Evolutionary conservation across 2,329 filamentous ascomycete genomes (phyloP).

Genomic region (Aspergillus pseudotamarii): DNA sequence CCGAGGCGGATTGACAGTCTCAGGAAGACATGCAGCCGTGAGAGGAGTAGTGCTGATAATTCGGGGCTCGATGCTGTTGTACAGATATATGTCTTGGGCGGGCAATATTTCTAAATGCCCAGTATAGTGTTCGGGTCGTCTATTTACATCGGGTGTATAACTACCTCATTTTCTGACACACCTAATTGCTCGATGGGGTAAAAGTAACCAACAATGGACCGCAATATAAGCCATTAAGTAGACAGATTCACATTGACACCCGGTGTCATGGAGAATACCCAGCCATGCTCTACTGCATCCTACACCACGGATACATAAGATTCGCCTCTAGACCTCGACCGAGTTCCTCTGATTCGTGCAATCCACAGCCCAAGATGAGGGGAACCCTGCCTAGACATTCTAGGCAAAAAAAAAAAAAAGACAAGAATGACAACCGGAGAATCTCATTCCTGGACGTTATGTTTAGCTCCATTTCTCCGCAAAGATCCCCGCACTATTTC

Average conservation of each 20-base stretch:
- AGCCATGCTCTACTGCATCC: no score
- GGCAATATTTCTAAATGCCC: background rate
- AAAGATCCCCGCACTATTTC: background rate
- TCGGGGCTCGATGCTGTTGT: background rate
- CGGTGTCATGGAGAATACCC: background rate
- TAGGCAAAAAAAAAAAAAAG: background rate
- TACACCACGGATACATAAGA: background rate
- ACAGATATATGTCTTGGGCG: background rate
- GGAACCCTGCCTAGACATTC: background rate
- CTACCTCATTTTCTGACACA: background rate
- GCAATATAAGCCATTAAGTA: no score
- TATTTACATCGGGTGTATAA: background rate
- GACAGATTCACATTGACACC: no score
- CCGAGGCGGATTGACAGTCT: background rate
- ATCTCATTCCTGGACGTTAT: background rate
- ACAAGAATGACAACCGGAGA: background rate
- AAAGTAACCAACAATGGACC: no score
- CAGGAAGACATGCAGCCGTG: background rate
- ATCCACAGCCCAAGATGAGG: background rate
- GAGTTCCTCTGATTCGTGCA: background rate
- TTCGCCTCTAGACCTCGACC: background rate
- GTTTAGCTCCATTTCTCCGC: background rate
- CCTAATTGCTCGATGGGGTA: no score
- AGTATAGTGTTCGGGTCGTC: background rate
- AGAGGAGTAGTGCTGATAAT: background rate